phyloP scores from a whole-genome alignment of 768 basidiomycete genomes.

The Podaxis sp. region DNA sequence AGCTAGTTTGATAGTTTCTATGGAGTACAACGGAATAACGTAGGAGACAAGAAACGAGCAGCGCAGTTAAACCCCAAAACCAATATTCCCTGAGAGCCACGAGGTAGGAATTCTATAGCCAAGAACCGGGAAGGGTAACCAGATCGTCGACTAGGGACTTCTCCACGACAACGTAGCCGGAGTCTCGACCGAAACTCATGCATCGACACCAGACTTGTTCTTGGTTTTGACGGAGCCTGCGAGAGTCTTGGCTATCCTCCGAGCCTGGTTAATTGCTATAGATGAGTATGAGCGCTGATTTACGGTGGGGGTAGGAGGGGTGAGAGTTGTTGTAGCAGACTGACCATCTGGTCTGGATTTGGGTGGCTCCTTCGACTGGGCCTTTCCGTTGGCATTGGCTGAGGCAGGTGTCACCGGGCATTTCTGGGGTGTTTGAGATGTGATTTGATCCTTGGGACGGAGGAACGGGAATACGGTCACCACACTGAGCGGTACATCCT shows the following conservation, averaged over 20 bases:
- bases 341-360: not conserved
- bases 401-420: no score
- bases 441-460: not conserved
- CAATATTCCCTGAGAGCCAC: not conserved
- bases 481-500: not conserved
- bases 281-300: not conserved
- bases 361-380: not conserved
- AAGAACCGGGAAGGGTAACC: not conserved
- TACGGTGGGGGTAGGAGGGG: no score
- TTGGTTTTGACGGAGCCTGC: not conserved
- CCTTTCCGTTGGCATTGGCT: not conserved
- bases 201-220: not conserved
- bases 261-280: conserved; percentile 1
- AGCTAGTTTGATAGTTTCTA: not conserved
- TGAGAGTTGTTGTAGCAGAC: not conserved
- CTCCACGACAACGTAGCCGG: not conserved
- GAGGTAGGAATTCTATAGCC: not conserved
- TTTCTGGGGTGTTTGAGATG: not conserved
- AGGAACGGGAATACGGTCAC: not conserved
- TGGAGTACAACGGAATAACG: not conserved
- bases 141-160: not conserved
- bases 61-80: not conserved
- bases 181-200: not conserved
- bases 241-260: not conserved
- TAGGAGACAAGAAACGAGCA: not conserved